Evolutionary conservation across 2,329 filamentous ascomycete genomes (phyloP), one percentile per base, ranked within the genome.

Genomic region (Colletotrichum sublineola): DNA sequence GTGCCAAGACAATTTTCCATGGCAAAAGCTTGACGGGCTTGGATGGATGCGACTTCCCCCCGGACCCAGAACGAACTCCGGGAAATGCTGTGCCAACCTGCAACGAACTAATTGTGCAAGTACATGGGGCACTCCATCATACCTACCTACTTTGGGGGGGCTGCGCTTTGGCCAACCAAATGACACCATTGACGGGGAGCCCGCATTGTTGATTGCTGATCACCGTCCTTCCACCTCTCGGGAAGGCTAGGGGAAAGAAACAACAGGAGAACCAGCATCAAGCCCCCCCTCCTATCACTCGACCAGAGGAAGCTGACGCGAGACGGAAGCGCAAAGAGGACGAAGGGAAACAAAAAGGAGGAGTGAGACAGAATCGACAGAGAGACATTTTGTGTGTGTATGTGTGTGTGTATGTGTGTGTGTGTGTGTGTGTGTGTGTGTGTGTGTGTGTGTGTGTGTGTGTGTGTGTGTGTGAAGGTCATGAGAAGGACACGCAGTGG

Each of bases 21-120:
- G 70, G 70, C 70, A 31, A 73, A 73, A 73, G 70, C 70, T 73
- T 73, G 60, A 55, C 65, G 36, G 12, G 46, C 46, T 50, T 36
- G 60, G 31, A 15, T 55, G 24, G 64, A 69, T n/a, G 20, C 44
- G 44, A 46, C 8, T 36, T 58, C 65, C 58, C 64, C 67, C 67
- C 24, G 18, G 44, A 66, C 14, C 69, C 38, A 72, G 68, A 62
- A 46, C 18, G 63, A 71, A 38, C 33, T 52, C 60, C 52, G 60
- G 29, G 58, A 52, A 48, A 31, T 18, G 60, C 36, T 33, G 24
- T 52, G 36, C 48, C 48, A 44, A 36, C 44, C 44, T 48, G 57
- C 57, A 63, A 38, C 40, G 42, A 42, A 48, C 29, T 20, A 36
- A 9, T 38, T n/a, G 36, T 29, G 44, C 46, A 11, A 5, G n/a